phyloP scores from a whole-genome alignment of 768 basidiomycete species.

The Mycena maculata region DNA sequence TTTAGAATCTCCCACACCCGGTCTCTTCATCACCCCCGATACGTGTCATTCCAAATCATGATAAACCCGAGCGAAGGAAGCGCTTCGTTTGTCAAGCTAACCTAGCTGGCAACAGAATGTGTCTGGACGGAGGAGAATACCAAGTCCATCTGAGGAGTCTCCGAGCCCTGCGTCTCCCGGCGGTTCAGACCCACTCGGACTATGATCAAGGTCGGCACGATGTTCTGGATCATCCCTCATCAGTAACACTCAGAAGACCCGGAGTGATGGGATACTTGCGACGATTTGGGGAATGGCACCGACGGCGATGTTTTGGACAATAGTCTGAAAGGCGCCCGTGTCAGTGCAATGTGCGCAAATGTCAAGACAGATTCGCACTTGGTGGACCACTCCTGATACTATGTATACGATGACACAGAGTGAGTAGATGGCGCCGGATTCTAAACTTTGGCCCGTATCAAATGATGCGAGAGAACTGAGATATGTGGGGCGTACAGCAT shows the following conservation, averaged over 20 bases:
- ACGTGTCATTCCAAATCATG: too few relatives aligned
- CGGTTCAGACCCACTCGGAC: slow-evolving; percentile 1
- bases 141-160: too few relatives aligned
- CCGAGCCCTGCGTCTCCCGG: background rate
- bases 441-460: background rate
- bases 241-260: background rate
- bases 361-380: background rate
- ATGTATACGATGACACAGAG: slow-evolving; percentile 7
- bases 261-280: background rate
- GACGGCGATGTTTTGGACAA: background rate
- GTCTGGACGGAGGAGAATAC: too few relatives aligned
- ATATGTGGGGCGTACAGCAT: background rate
- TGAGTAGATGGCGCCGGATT: slow-evolving; percentile 15
- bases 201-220: background rate
- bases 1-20: too few relatives aligned
- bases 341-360: background rate
- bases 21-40: too few relatives aligned
- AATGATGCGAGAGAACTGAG: background rate
- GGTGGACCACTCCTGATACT: background rate
- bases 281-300: background rate
- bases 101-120: too few relatives aligned
- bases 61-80: too few relatives aligned
- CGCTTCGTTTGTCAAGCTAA: too few relatives aligned
- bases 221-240: background rate
- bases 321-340: background rate